Conservation (phyloP, 495 filamentous ascomycete species). For the Podospora didyma region DNA sequence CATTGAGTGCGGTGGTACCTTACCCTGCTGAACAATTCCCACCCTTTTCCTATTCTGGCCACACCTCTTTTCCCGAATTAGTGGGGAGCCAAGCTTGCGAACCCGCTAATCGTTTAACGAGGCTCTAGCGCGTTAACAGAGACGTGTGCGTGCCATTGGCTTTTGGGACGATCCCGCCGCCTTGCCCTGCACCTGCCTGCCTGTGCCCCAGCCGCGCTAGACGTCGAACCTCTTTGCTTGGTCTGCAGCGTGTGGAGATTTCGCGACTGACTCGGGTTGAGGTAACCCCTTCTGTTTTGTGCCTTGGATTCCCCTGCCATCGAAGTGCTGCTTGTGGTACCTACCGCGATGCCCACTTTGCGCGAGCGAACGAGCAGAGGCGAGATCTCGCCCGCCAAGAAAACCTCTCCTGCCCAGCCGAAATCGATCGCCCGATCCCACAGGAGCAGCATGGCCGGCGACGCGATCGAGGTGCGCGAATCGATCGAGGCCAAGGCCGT, state of each 20-base stretch:
- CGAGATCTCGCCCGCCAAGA: slow-evolving; percentile 31
- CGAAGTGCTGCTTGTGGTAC: slow-evolving; percentile 4
- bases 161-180: too few relatives aligned
- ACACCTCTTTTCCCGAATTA: background rate
- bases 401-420: slow-evolving; percentile 8
- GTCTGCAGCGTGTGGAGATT: slow-evolving; percentile 13
- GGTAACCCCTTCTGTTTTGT: slow-evolving; percentile 9
- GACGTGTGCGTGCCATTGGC: background rate
- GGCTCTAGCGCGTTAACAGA: slow-evolving; percentile 1
- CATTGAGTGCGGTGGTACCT: too few relatives aligned
- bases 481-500: slow-evolving; percentile 42
- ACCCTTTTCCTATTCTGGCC: too few relatives aligned
- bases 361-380: slow-evolving; percentile 31
- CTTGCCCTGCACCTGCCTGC: background rate
- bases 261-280: slow-evolving; percentile 23
- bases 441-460: slow-evolving; percentile 21
- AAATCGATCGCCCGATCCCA: slow-evolving; percentile 18
- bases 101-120: slow-evolving; percentile 2
- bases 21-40: too few relatives aligned
- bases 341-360: slow-evolving; percentile 30
- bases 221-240: slow-evolving; percentile 5
- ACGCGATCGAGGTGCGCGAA: slow-evolving; percentile 41
- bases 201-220: slow-evolving; percentile 2
- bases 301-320: slow-evolving; percentile 20
- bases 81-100: background rate